Evolutionary conservation across 75 land plant species (phyloP), one percentile per base, ranked within the genome.

Genomic region (Sequoiadendron giganteum): DNA sequence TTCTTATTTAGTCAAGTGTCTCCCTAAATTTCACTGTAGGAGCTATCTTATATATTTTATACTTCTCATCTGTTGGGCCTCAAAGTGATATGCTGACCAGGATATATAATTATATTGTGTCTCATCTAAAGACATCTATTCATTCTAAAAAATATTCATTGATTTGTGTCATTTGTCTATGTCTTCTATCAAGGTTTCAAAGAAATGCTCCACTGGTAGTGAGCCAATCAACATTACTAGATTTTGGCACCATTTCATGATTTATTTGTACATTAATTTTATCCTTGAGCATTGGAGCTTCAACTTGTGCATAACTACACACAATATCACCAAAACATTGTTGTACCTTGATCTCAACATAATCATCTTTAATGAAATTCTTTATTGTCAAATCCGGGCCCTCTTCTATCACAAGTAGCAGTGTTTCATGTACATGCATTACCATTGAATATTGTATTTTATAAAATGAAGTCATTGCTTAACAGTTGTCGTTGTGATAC

Each of bases 61-160:
- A n/a, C 25, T 85, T 45, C 36, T 34, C 42, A 34, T 32, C 14
- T 30, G 2, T 55, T 85, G 32, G 65, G 42, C 14, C 15, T 34
- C 21, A 48, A 13, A 11, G 55, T 49, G 34, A 36, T 68, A 85
- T 80, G 93, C 84, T 38, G 96, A 89, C 2, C 89, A 90, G 85
- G 88, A 91, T 52, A 97, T 52, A 84, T 92, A 93, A 39, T 92
- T 90, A 85, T 92, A 92, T 83, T 97, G 96, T 36, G 90, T 94
- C 86, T 94, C 95, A 83, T 96, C 99, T 92, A 98, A 78, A 18
- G 54, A 85, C 39, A 98, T 90, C 94, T 95, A 94, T 78, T 96
- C 90, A 45, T 45, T 85, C 76, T 89, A 43, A 32, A 85, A 87
- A 38, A 85, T 87, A n/a, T 36, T 89, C 86, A 56, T 87, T 75